These are phyloP conservation scores for Beauveria scarabaeidicola DNA, from an alignment of 2,329 filamentous ascomycete species.

Conservation along the genomic window DNA sequence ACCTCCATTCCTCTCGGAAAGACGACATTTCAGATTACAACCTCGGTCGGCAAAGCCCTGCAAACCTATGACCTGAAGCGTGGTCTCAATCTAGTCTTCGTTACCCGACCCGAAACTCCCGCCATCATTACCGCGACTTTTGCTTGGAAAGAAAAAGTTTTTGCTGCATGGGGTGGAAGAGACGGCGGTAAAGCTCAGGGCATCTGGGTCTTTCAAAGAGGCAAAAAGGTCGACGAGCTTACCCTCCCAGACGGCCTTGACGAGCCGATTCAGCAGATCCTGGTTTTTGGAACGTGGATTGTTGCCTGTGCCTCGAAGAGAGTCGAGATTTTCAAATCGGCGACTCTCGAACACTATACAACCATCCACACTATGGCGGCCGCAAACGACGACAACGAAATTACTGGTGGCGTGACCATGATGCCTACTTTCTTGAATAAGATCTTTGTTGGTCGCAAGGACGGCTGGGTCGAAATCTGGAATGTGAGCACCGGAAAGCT, in stretches of 20 bases:
- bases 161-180: conserved; percentile 78
- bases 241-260: conserved; percentile 55
- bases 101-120: conserved; percentile 85
- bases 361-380: conserved; percentile 57
- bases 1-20: conserved; percentile 83
- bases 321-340: conserved; percentile 83
- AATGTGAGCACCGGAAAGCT: conserved; percentile 89
- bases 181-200: conserved; percentile 49
- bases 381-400: conserved; percentile 51
- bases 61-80: conserved; percentile 93
- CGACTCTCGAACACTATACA: conserved; percentile 81
- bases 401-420: conserved; percentile 72
- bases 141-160: conserved; percentile 79
- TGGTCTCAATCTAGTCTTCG: conserved; percentile 85
- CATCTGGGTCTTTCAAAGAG: conserved; percentile 86
- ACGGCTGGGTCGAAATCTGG: conserved; percentile 94
- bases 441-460: conserved; percentile 76
- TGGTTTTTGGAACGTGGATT: conserved; percentile 87
- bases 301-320: conserved; percentile 67
- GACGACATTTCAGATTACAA: conserved; percentile 95
- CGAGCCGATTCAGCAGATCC: conserved; percentile 66
- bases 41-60: conserved; percentile 78
- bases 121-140: conserved; percentile 75
- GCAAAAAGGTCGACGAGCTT: conserved; percentile 73
- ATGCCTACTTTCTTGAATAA: conserved; percentile 98